Percentiles rank a stretch among this genome's conserved stretches.
phyloP scores from a whole-genome alignment of 495 filamentous ascomycete species.

The Aspergillus leporis region DNA sequence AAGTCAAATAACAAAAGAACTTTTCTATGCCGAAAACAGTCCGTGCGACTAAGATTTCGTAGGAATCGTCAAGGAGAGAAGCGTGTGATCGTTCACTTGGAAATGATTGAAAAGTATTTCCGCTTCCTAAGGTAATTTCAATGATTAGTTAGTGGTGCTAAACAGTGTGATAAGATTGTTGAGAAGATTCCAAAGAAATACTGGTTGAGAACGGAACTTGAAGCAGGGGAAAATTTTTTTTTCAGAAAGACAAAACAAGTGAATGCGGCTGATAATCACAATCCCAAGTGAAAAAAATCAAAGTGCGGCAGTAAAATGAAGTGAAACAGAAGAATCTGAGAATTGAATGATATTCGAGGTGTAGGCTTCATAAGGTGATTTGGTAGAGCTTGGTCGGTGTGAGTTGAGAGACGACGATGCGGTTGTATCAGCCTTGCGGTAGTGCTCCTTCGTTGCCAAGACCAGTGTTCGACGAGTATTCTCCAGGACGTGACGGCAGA shows the following conservation, averaged over 20 bases:
- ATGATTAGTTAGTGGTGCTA: neutral
- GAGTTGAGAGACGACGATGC: slow-evolving; percentile 1
- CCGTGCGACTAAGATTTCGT: slow-evolving; percentile 39
- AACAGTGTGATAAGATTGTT: neutral
- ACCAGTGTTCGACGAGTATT: slow-evolving; percentile 26
- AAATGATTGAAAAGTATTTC: slow-evolving; percentile 30
- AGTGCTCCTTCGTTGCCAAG: slow-evolving; percentile 24
- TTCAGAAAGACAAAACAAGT: neutral
- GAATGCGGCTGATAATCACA: neutral
- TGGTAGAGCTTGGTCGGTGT: neutral
- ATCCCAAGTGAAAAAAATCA: neutral
- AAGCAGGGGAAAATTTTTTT: neutral
- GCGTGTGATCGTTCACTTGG: slow-evolving; percentile 40
- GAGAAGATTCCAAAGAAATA: neutral
- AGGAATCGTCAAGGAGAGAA: slow-evolving; percentile 46
- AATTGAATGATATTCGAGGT: neutral
- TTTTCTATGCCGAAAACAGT: slow-evolving; percentile 37
- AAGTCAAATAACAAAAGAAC: slow-evolving; percentile 24
- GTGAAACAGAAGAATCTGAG: neutral
- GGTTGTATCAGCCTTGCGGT: slow-evolving; percentile 9
- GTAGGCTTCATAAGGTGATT: neutral
- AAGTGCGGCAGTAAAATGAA: neutral
- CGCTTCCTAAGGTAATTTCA: slow-evolving; percentile 15
- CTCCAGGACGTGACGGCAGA: slow-evolving; percentile 3
- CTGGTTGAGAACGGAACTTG: neutral